Evolutionary conservation across 345 rosid genomes (phyloP).

Genomic region (Arabis alpina): DNA sequence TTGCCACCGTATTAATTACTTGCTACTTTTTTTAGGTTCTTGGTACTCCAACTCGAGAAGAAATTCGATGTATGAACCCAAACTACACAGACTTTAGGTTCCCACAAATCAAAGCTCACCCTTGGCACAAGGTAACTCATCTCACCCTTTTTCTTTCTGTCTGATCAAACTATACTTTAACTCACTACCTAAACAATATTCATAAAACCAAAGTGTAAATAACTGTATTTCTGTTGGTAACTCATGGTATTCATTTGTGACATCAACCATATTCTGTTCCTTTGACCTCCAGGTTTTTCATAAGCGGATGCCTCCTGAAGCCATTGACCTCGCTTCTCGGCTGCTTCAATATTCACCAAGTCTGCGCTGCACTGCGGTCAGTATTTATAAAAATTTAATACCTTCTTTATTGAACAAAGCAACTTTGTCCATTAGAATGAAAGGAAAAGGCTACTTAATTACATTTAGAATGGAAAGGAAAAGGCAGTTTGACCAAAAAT

Average conservation of each 20-base stretch:
- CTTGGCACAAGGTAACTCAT: constrained; percentile 76
- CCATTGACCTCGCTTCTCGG: constrained; percentile 80
- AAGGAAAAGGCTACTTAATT: background rate
- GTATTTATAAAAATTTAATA: constrained; percentile 30
- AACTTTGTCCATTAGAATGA: background rate
- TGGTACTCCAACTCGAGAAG: constrained; percentile 89
- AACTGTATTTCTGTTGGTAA: background rate
- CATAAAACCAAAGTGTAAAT: constrained; percentile 6
- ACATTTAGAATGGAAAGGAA: background rate
- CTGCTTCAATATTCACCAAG: constrained; percentile 85
- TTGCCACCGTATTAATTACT: background rate
- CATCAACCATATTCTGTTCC: constrained; percentile 20
- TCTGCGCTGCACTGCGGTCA: constrained; percentile 77
- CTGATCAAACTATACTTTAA: background rate
- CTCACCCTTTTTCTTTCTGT: constrained; percentile 1
- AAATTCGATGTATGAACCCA: constrained; percentile 88
- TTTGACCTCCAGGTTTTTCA: constrained; percentile 61
- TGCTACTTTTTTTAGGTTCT: constrained; percentile 59
- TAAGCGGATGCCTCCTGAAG: constrained; percentile 87
- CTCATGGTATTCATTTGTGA: background rate
- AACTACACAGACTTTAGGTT: constrained; percentile 77
- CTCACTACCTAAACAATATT: background rate
- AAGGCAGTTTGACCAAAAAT: background rate
- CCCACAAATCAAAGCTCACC: constrained; percentile 82
- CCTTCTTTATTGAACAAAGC: background rate